Evolutionary conservation across 306 rosid species (phyloP), one percentile per base, ranked within the genome.

Genomic region (Leucaena leucocephala): DNA sequence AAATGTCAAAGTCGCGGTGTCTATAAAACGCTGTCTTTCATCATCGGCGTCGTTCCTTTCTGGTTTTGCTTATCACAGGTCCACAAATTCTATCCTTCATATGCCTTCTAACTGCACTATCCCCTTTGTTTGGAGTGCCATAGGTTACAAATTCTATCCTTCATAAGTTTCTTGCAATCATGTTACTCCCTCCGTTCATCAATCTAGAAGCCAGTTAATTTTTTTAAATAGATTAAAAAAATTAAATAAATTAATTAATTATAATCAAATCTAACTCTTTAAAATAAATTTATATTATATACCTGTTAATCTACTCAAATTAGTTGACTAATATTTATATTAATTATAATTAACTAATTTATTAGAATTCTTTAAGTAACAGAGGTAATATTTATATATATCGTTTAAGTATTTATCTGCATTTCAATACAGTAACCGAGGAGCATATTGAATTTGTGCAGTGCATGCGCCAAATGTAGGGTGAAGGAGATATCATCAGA

Each of bases 41-140:
- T 85, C 39, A 78, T 82, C 55, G 86, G 90, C 68, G 49, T 89
- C 72, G 39, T 89, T 71, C 91, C 97, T 35, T 91, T 68, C 71
- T 88, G 91, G 92, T 83, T 91, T 71, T 91, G 92, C 46, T 77
- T 91, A 76, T 82, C 87, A 40, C 94, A 91, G 91, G 93, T 87
- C 66, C 69, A 46, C 62, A 6, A 21, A 35, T 63, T 21, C 35
- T 58, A 43, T 55, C 62, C 27, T 82, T 63, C 14, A 12, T 22
- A 17, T 9, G 11, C 50, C 40, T 67, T 74, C 40, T 49, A n/a
- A 39, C 68, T 57, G 68, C 83, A 74, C 50, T 59, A 38, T 63
- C 11, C 33, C n/a, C 45, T 72, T 38, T 42, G 35, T 39, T 63
- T 46, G 64, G 11, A 45, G 40, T 42, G 16, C 19, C 33, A 54